Percentiles rank a stretch among this genome's conserved stretches.
These are phyloP conservation scores for Xylaria curta DNA, from an alignment of 495 filamentous ascomycete genomes.

Conservation along the genomic window DNA sequence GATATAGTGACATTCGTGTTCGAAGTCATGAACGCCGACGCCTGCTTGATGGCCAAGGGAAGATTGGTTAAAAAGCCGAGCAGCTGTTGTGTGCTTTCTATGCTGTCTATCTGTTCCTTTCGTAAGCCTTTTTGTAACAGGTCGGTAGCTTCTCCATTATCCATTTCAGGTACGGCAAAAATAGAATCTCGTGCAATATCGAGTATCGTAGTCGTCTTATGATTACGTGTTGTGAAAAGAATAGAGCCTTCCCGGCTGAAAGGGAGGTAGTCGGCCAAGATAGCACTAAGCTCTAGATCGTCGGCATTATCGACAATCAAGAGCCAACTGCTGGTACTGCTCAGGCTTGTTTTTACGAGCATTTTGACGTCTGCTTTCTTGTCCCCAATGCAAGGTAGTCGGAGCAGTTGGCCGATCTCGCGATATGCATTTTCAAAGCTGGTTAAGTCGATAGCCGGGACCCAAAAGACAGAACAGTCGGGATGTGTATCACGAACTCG, in stretches of 20 bases:
- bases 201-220: conserved; percentile 32
- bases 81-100: conserved; percentile 30
- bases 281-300: conserved; percentile 40
- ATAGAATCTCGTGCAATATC: conserved; percentile 21
- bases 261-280: conserved; percentile 44
- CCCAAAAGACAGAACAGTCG: too few species aligned
- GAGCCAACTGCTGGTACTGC: conserved; percentile 50
- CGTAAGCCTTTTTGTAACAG: conserved; percentile 31
- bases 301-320: conserved; percentile 62
- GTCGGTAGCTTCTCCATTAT: conserved; percentile 31
- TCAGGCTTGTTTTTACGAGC: conserved; percentile 45
- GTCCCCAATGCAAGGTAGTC: conserved; percentile 41
- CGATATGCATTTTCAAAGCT: conserved; percentile 29
- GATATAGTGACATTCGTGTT: conserved; percentile 38
- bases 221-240: conserved; percentile 50
- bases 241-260: conserved; percentile 45
- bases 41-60: conserved; percentile 56
- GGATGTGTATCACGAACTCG: too few species aligned
- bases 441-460: too few species aligned
- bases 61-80: conserved; percentile 47
- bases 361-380: conserved; percentile 44
- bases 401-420: conserved; percentile 45
- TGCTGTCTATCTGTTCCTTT: conserved; percentile 26
- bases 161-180: conserved; percentile 40
- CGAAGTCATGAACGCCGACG: conserved; percentile 51